Conservation (phyloP, 2,329 filamentous ascomycete species). For the Penicillium nordicum region DNA sequence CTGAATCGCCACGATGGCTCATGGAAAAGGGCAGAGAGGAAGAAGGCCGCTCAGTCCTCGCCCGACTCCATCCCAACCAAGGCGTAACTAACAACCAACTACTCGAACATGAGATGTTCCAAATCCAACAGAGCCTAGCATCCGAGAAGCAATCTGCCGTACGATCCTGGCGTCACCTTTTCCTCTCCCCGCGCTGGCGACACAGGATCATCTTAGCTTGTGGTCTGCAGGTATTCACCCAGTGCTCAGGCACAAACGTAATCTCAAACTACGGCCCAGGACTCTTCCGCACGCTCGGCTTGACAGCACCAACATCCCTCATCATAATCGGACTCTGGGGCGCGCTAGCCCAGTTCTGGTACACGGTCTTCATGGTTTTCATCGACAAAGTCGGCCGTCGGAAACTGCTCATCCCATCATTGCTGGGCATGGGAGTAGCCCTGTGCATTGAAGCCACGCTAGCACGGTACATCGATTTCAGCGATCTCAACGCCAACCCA, state of each 20-base stretch:
- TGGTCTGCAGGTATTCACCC: constrained; percentile 50
- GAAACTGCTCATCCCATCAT: constrained; percentile 47
- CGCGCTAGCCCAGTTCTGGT: constrained; percentile 49
- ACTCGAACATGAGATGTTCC: constrained; percentile 42
- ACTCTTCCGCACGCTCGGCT: constrained; percentile 46
- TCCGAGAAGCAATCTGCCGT: constrained; percentile 36
- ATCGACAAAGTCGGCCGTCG: constrained; percentile 49
- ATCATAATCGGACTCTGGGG: constrained; percentile 53
- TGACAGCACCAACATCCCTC: constrained; percentile 45
- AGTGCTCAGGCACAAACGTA: constrained; percentile 48
- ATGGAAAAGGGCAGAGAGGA: constrained; percentile 37
- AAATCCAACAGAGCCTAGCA: constrained; percentile 42
- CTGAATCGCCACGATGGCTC: constrained; percentile 38
- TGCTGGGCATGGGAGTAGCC: constrained; percentile 43
- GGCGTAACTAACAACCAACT: constrained; percentile 29
- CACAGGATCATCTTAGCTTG: constrained; percentile 48
- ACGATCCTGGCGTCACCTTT: constrained; percentile 40
- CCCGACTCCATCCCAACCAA: constrained; percentile 31
- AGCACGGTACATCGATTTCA: constrained; percentile 36
- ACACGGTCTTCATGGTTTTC: constrained; percentile 46
- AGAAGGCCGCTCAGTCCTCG: constrained; percentile 34
- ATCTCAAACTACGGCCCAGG: constrained; percentile 45
- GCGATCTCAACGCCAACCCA: constrained; percentile 25
- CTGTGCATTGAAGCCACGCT: constrained; percentile 43
- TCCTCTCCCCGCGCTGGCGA: constrained; percentile 46